Evolutionary conservation across 768 basidiomycete species (phyloP).

Genomic region (Suillus cothurnatus): DNA sequence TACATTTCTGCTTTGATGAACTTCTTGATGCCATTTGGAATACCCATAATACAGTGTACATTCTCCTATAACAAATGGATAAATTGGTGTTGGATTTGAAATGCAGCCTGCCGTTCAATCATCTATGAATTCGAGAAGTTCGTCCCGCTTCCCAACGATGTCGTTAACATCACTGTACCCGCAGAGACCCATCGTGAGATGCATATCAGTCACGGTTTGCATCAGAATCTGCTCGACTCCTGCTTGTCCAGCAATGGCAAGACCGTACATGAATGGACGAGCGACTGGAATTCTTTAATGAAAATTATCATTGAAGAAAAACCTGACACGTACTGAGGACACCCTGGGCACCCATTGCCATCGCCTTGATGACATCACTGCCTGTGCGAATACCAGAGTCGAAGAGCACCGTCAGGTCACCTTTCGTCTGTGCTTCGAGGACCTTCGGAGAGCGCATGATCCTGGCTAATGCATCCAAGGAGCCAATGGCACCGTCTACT

Average conservation of each 20-base stretch:
- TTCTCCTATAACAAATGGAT: neutral
- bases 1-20: neutral
- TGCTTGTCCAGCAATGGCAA: slow-evolving; percentile 66
- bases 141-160: slow-evolving; percentile 54
- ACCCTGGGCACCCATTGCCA: slow-evolving; percentile 84
- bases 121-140: slow-evolving; percentile 20
- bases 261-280: slow-evolving; percentile 76
- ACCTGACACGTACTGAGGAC: slow-evolving; percentile 58
- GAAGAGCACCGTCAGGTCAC: slow-evolving; percentile 68
- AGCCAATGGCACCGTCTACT: slow-evolving; percentile 78
- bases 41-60: neutral
- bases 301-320: neutral
- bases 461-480: slow-evolving; percentile 68
- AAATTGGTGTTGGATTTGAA: neutral
- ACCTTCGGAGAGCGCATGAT: slow-evolving; percentile 68
- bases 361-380: slow-evolving; percentile 80
- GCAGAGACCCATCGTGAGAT: slow-evolving; percentile 61
- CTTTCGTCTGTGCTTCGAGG: slow-evolving; percentile 56
- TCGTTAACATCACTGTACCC: slow-evolving; percentile 63
- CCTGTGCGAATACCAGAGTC: slow-evolving; percentile 81
- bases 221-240: slow-evolving; percentile 77
- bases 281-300: slow-evolving; percentile 48
- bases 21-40: neutral
- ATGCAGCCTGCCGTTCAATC: neutral
- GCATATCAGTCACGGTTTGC: slow-evolving; percentile 67